Evolutionary conservation across 148 eudicot genomes (phyloP), one percentile per base, ranked within the genome.

Genomic region (Cornus kousa): DNA sequence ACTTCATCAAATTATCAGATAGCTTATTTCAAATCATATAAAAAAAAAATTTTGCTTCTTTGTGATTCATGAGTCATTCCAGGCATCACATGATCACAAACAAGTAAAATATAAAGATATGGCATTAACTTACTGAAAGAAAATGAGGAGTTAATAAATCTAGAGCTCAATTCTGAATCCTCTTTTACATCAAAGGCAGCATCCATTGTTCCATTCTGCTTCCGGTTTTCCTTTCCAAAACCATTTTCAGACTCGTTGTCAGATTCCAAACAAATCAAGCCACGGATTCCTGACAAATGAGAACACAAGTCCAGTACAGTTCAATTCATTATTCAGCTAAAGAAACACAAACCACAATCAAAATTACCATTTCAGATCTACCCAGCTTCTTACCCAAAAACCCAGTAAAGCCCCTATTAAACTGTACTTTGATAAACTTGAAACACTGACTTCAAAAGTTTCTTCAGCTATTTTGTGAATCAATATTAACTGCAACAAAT

Each of bases 201-300:
- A 82, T 64, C 72, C 35, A 74, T 72, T 78, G 35, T 78, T 37
- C 28, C 70, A 40, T 73, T 78, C 67, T 83, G 73, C 67, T 67
- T 39, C 57, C 67, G 24, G 53, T 70, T 80, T 71, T 57, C 77
- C 57, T 28, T 75, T 62, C 76, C 85, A 73, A 40, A 60, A 65
- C 68, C 67, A 75, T 79, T 79, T 73, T 83, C 92, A 70, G 77
- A 81, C 48, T 90, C 93, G 66, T 83, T 82, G 77, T 95, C 95
- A 72, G 98, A 91, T 68, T 83, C 92, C 90, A 94, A 85, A 77
- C 80, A 79, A 82, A 94, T 90, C 76, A 87, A 83, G 78, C 86
- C 90, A 74, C 77, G 31, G 73, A 77, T 77, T 46, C 81, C 95
- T 91, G 81, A 31, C 6, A 32, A 73, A 50, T 32, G 39, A 60